Evolutionary conservation across 306 rosid genomes (phyloP).

Genomic region (Senna siamea): DNA sequence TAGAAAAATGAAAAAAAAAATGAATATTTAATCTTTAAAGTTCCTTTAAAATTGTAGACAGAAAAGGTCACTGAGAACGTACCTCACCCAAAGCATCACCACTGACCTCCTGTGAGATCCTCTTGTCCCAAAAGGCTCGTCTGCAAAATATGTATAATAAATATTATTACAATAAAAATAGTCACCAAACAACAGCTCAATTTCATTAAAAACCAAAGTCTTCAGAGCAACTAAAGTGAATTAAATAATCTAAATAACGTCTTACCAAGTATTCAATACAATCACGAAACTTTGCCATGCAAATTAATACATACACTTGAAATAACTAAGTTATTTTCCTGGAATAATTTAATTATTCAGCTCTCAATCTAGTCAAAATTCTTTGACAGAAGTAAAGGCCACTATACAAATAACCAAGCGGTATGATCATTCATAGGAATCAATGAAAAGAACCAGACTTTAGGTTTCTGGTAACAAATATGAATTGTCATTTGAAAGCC

Average conservation of each 20-base stretch:
- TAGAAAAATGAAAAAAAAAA: background rate
- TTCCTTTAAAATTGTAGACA: background rate
- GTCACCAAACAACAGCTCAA: background rate
- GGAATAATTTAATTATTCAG: background rate
- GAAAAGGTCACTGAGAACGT: background rate
- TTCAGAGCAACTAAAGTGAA: background rate
- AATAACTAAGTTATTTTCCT: background rate
- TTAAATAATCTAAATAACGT: background rate
- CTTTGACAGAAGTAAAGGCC: background rate
- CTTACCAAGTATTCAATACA: no score
- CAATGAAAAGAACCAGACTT: background rate
- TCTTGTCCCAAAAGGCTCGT: constrained; percentile 47
- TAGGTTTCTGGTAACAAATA: background rate
- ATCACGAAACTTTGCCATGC: background rate
- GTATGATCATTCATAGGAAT: background rate
- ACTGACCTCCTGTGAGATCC: constrained; percentile 42
- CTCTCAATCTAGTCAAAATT: background rate
- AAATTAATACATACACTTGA: background rate
- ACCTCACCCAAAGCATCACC: constrained; percentile 45
- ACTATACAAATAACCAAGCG: background rate
- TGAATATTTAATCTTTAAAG: background rate
- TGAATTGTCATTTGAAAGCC: background rate
- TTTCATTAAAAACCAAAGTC: background rate
- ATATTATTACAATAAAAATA: background rate
- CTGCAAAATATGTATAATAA: background rate